These are phyloP conservation scores for Aspergillus brunneoviolaceus DNA, from an alignment of 2,329 filamentous ascomycete genomes.

Conservation along the genomic window DNA sequence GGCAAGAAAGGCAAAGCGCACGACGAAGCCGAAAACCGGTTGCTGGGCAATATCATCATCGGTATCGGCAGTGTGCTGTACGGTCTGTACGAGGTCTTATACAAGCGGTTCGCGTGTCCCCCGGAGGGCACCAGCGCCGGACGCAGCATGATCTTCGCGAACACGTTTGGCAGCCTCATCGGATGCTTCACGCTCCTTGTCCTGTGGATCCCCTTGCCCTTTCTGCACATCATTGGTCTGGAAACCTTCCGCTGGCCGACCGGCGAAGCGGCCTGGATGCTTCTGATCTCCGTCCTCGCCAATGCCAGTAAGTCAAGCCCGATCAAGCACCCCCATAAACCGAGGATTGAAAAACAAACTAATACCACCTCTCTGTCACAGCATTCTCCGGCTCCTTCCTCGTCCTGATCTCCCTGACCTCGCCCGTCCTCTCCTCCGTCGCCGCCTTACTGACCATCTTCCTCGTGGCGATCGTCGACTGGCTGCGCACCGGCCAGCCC, in stretches of 20 bases:
- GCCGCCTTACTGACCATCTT: conserved; percentile 95
- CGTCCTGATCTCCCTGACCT: conserved; percentile 87
- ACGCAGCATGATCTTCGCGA: conserved; percentile 96
- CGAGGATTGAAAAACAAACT: background rate
- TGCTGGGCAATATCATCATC: conserved; percentile 88
- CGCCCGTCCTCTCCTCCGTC: conserved; percentile 86
- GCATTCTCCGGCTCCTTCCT: conserved; percentile 90
- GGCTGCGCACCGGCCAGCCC: conserved; percentile 75
- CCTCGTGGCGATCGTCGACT: conserved; percentile 89
- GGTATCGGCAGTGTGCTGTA: conserved; percentile 88
- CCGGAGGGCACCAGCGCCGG: conserved; percentile 80
- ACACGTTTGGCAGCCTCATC: conserved; percentile 84
- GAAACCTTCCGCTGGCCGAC: conserved; percentile 81
- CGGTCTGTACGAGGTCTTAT: conserved; percentile 94
- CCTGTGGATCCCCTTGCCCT: conserved; percentile 86
- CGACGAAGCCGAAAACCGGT: conserved; percentile 63
- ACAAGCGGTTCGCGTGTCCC: conserved; percentile 90
- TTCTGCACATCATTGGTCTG: conserved; percentile 74
- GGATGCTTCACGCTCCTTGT: conserved; percentile 81
- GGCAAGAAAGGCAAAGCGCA: conserved; percentile 49
- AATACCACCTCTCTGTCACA: conserved; percentile 18
- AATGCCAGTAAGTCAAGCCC: conserved; percentile 66
- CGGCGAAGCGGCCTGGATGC: conserved; percentile 74
- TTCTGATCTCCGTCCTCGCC: conserved; percentile 75
- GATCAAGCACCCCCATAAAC: background rate